phyloP scores from a whole-genome alignment of 306 rosid genomes.

The Ceratonia siliqua region DNA sequence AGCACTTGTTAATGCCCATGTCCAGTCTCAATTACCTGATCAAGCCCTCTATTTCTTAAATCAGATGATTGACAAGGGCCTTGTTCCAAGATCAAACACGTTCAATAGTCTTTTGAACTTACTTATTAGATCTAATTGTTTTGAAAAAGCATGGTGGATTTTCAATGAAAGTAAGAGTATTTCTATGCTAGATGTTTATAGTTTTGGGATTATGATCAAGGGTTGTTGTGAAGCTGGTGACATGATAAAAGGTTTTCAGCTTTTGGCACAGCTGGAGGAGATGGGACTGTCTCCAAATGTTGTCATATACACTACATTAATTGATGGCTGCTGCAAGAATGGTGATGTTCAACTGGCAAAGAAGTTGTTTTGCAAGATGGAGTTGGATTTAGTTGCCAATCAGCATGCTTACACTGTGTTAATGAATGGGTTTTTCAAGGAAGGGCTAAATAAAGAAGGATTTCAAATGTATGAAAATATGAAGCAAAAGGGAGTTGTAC shows the following conservation, averaged over 20 bases:
- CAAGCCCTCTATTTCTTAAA: slow-evolving; percentile 53
- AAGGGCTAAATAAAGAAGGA: slow-evolving; percentile 65
- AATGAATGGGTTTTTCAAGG: slow-evolving; percentile 74
- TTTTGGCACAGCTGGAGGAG: slow-evolving; percentile 52
- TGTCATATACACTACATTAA: slow-evolving; percentile 68
- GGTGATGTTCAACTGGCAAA: slow-evolving; percentile 61
- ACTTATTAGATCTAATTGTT: slow-evolving; percentile 48
- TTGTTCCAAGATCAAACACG: slow-evolving; percentile 51
- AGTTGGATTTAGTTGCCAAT: slow-evolving; percentile 58
- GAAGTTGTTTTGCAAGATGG: slow-evolving; percentile 65
- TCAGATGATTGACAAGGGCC: slow-evolving; percentile 50
- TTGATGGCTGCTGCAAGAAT: slow-evolving; percentile 78
- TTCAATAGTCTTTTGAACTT: slow-evolving; percentile 57
- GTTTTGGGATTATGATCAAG: slow-evolving; percentile 77
- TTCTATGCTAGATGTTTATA: slow-evolving; percentile 52
- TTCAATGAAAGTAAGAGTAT: slow-evolving; percentile 46
- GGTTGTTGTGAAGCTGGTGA: slow-evolving; percentile 68
- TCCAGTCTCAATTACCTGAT: slow-evolving; percentile 50
- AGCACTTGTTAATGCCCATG: slow-evolving; percentile 56
- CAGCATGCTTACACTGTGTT: slow-evolving; percentile 65
- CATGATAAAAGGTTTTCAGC: slow-evolving; percentile 56
- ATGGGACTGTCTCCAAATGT: slow-evolving; percentile 59
- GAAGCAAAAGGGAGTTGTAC: slow-evolving; percentile 57
- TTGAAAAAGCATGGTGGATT: slow-evolving; percentile 56
- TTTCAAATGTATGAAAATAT: slow-evolving; percentile 65